These are phyloP conservation scores for Penicillium lividum DNA, from an alignment of 495 filamentous ascomycete species.

Conservation along the genomic window DNA sequence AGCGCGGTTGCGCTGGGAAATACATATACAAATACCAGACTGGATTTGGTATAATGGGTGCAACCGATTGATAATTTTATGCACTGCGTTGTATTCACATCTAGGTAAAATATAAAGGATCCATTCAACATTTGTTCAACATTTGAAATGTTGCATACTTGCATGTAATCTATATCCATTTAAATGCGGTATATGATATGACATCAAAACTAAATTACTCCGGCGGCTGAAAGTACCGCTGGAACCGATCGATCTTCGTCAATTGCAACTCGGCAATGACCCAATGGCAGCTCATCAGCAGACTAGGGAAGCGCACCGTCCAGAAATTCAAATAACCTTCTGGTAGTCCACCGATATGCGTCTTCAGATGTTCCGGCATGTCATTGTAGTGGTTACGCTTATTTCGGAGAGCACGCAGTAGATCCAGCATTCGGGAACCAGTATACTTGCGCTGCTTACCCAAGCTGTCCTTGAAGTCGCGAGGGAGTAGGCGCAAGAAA, in stretches of 20 bases:
- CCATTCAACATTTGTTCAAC: too few species aligned
- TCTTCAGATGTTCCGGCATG: constrained; percentile 76
- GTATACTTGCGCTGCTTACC: constrained; percentile 97
- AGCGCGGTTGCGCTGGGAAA: too few species aligned
- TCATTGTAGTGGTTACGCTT: constrained; percentile 95
- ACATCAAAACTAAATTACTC: constrained; percentile 19
- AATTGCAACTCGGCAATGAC: constrained; percentile 66
- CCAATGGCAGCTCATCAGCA: constrained; percentile 79
- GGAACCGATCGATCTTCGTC: constrained; percentile 70
- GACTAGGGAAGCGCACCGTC: constrained; percentile 74
- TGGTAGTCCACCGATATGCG: constrained; percentile 74
- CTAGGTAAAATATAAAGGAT: too few species aligned
- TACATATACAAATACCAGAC: too few species aligned
- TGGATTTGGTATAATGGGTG: too few species aligned
- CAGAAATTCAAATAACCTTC: constrained; percentile 89
- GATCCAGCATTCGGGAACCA: constrained; percentile 76
- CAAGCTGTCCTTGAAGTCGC: constrained; percentile 78
- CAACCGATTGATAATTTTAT: too few species aligned
- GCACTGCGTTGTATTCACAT: too few species aligned
- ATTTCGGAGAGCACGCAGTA: constrained; percentile 88
- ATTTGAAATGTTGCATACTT: not conserved
- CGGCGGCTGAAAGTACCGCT: constrained; percentile 61
- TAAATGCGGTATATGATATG: not conserved
- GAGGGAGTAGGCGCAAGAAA: constrained; percentile 75
- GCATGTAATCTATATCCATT: not conserved